Percentiles rank a stretch among this genome's conserved stretches.
These are phyloP conservation scores for Phytophthora sp. DNA, from an alignment of 352 stramenopile species.

Conservation along the genomic window DNA sequence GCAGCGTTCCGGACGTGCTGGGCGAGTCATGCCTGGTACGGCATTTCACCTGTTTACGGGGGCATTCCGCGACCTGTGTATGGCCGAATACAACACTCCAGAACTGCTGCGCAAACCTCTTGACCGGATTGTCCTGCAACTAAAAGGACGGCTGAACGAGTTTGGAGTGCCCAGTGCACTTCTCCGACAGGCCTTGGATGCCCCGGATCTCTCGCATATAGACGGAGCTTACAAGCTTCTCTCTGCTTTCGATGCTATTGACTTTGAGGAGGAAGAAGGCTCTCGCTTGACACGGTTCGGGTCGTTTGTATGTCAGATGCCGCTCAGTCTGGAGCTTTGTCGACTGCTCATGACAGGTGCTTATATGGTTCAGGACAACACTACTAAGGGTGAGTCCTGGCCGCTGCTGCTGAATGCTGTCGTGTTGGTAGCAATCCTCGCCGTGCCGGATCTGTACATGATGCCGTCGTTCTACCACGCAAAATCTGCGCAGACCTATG, in stretches of 20 bases:
- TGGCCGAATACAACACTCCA: conserved; percentile 82
- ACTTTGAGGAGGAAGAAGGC: conserved; percentile 54
- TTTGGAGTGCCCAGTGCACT: conserved; percentile 77
- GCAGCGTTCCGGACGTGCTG: conserved; percentile 88
- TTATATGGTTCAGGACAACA: conserved; percentile 46
- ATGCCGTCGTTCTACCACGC: conserved; percentile 85
- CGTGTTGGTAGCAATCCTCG: conserved; percentile 70
- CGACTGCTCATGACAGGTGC: conserved; percentile 73
- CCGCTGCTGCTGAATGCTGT: conserved; percentile 61
- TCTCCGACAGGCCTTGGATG: conserved; percentile 70
- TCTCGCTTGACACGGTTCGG: conserved; percentile 80
- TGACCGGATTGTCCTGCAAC: conserved; percentile 77
- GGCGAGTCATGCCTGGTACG: conserved; percentile 92
- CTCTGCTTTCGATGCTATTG: conserved; percentile 71
- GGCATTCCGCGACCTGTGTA: conserved; percentile 67
- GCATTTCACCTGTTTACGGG: conserved; percentile 91
- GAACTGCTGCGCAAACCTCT: conserved; percentile 86
- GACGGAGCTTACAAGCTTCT: conserved; percentile 81
- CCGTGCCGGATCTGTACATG: conserved; percentile 74
- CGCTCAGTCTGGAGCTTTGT: conserved; percentile 77
- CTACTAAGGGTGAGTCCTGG: conserved; percentile 36
- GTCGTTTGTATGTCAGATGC: conserved; percentile 80
- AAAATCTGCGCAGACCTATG: conserved; percentile 61
- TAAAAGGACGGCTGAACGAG: conserved; percentile 75
- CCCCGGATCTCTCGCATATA: conserved; percentile 71